These are phyloP conservation scores for Parietaria judaica DNA, from an alignment of 306 rosid species.

Conservation along the genomic window DNA sequence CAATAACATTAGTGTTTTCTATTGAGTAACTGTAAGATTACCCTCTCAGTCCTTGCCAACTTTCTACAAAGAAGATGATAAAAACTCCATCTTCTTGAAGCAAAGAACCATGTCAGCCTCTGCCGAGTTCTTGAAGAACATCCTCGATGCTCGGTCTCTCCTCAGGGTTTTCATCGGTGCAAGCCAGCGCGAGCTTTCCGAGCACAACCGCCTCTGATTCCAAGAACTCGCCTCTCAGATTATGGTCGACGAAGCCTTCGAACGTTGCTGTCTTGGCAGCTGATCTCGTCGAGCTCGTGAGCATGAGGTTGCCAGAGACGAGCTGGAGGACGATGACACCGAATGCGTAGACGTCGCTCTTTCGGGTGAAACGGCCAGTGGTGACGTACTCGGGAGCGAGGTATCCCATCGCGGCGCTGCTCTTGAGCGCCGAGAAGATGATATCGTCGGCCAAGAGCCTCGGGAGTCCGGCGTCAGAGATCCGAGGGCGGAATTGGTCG, in stretches of 20 bases:
- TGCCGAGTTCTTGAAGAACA: conserved; percentile 45
- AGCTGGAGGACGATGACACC: conserved; percentile 86
- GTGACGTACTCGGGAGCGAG: conserved; percentile 88
- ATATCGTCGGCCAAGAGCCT: conserved; percentile 92
- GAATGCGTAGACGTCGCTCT: conserved; percentile 86
- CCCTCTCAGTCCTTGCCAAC: too few relatives aligned
- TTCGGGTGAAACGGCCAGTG: conserved; percentile 83
- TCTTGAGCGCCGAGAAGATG: conserved; percentile 80
- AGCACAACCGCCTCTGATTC: conserved; percentile 55
- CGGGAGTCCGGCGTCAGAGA: conserved; percentile 71
- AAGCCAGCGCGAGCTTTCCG: conserved; percentile 47
- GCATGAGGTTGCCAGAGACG: conserved; percentile 48
- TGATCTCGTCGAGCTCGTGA: conserved; percentile 41
- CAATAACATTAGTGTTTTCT: too few relatives aligned
- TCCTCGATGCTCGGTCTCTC: conserved; percentile 56
- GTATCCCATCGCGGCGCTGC: conserved; percentile 98
- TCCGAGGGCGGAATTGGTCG: conserved; percentile 59
- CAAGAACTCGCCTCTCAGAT: conserved; percentile 44
- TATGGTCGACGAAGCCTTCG: conserved; percentile 54
- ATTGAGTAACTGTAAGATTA: too few relatives aligned
- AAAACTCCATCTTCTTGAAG: neutral
- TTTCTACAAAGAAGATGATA: too few relatives aligned
- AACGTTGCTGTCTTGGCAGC: conserved; percentile 42
- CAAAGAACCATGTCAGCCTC: conserved; percentile 17
- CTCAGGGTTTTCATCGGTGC: conserved; percentile 65